phyloP scores from a whole-genome alignment of 2,329 filamentous ascomycete species.

The Xylaria digitata region DNA sequence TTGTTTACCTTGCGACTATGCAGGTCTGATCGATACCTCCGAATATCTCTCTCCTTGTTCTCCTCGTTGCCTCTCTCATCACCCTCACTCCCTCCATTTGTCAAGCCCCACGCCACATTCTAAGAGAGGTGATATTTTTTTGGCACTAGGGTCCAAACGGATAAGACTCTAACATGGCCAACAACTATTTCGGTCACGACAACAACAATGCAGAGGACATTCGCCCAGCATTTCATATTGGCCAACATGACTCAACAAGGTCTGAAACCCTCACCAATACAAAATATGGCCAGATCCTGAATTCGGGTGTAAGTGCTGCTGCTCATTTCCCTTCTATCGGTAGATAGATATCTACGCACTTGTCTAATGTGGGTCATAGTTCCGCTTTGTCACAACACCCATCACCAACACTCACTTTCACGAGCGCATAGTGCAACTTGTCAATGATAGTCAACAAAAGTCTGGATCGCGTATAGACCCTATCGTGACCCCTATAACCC shows the following conservation, averaged over 20 bases:
- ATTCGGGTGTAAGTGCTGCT: slow-evolving; percentile 70
- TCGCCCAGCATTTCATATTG: slow-evolving; percentile 72
- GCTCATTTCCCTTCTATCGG: not conserved
- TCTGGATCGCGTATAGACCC: slow-evolving; percentile 65
- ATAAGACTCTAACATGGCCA: slow-evolving; percentile 41
- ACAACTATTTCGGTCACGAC: slow-evolving; percentile 37
- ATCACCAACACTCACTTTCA: slow-evolving; percentile 82
- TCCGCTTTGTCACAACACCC: slow-evolving; percentile 81
- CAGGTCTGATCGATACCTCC: slow-evolving; percentile 7
- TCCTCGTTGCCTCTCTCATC: not conserved
- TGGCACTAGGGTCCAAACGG: not conserved
- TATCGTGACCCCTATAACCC: slow-evolving; percentile 75
- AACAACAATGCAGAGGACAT: slow-evolving; percentile 60
- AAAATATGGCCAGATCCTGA: slow-evolving; percentile 74
- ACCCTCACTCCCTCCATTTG: slow-evolving; percentile 1
- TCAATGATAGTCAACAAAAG: slow-evolving; percentile 64
- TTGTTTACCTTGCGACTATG: slow-evolving; percentile 11
- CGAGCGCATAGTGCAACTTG: slow-evolving; percentile 71
- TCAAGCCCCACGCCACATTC: slow-evolving; percentile 18
- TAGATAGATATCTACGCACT: too few species aligned
- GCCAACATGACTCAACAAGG: slow-evolving; percentile 77
- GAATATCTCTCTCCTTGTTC: slow-evolving; percentile 3
- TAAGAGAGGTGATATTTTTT: slow-evolving; percentile 5
- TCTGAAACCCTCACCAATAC: slow-evolving; percentile 69
- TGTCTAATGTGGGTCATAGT: slow-evolving; percentile 59